A percentile compares a stretch with the other conserved stretches of the same genome.
phyloP scores from a whole-genome alignment of 768 basidiomycete species.

The Rhizopogon roseolus region DNA sequence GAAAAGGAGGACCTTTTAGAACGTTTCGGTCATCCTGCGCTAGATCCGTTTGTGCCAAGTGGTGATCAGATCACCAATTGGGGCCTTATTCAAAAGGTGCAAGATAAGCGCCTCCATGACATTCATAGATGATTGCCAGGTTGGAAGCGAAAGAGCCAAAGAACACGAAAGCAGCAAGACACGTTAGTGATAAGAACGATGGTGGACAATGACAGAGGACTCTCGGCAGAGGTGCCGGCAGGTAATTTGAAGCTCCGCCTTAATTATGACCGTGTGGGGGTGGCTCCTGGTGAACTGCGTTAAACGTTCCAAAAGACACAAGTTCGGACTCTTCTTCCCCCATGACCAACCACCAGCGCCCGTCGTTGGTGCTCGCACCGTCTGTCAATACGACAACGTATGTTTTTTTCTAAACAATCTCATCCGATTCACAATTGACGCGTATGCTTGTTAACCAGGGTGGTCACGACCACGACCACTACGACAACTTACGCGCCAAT shows the following conservation, averaged over 20 bases:
- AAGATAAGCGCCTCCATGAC: too few relatives aligned
- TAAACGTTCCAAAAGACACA: constrained; percentile 16
- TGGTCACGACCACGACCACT: constrained; percentile 88
- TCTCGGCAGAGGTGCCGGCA: constrained; percentile 19
- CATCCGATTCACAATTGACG: constrained; percentile 13
- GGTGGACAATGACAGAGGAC: too few relatives aligned
- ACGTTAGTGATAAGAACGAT: background rate
- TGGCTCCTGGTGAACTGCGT: constrained; percentile 25
- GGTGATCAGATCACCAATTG: too few relatives aligned
- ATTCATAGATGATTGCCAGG: background rate
- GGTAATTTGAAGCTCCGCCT: constrained; percentile 16
- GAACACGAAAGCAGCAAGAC: background rate
- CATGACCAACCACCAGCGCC: constrained; percentile 64
- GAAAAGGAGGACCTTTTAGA: background rate
- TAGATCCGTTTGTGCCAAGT: too few relatives aligned
- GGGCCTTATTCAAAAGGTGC: too few relatives aligned
- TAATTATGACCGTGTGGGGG: constrained; percentile 22
- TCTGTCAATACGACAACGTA: constrained; percentile 86
- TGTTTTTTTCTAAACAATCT: constrained; percentile 20
- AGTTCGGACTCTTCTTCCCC: constrained; percentile 24
- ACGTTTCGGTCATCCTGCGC: background rate
- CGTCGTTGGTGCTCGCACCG: constrained; percentile 68
- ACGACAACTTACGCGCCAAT: constrained; percentile 91
- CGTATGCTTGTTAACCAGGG: constrained; percentile 39
- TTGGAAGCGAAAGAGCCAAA: background rate